phyloP scores from a whole-genome alignment of 2,329 filamentous ascomycete species.

The Pseudonectria foliicola region DNA sequence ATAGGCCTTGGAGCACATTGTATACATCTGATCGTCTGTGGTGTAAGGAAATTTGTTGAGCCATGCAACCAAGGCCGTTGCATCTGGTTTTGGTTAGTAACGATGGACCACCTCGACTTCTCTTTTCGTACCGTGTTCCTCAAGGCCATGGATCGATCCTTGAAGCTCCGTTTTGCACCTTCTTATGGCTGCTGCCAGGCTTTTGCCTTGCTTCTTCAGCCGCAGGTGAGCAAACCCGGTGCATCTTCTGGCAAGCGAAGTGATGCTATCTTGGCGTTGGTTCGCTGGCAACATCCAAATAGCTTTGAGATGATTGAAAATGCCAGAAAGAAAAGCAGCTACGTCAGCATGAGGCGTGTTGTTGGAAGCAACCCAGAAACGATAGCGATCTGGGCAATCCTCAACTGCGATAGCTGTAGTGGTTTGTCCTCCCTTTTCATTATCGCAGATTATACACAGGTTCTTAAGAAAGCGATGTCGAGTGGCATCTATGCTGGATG shows the following conservation, averaged over 20 bases:
- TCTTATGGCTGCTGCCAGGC: slow-evolving; percentile 7
- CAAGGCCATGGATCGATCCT: background rate
- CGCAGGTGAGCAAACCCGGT: slow-evolving; percentile 14
- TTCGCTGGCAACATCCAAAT: background rate
- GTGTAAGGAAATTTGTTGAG: slow-evolving; percentile 5
- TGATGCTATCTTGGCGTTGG: background rate
- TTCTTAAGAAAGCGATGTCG: slow-evolving; percentile 29
- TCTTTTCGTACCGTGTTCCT: slow-evolving; percentile 4
- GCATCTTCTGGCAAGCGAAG: slow-evolving; percentile 3
- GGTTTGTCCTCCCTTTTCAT: slow-evolving; percentile 36
- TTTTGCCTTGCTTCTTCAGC: slow-evolving; percentile 15
- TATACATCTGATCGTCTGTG: background rate
- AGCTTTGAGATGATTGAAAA: slow-evolving; percentile 14
- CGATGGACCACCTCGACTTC: background rate
- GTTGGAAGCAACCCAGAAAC: slow-evolving; percentile 40
- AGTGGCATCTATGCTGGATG: slow-evolving; percentile 1
- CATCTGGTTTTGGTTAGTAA: slow-evolving; percentile 4
- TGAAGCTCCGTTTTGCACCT: slow-evolving; percentile 10
- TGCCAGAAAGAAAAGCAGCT: slow-evolving; percentile 21
- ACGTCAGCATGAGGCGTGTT: slow-evolving; percentile 13
- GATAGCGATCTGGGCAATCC: slow-evolving; percentile 19
- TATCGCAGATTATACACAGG: slow-evolving; percentile 39
- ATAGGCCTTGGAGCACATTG: slow-evolving; percentile 11
- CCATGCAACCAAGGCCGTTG: slow-evolving; percentile 5
- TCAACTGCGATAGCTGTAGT: slow-evolving; percentile 40